These are phyloP conservation scores for Colletotrichum gigasporum DNA, from an alignment of 2,329 filamentous ascomycete species.

Conservation along the genomic window DNA sequence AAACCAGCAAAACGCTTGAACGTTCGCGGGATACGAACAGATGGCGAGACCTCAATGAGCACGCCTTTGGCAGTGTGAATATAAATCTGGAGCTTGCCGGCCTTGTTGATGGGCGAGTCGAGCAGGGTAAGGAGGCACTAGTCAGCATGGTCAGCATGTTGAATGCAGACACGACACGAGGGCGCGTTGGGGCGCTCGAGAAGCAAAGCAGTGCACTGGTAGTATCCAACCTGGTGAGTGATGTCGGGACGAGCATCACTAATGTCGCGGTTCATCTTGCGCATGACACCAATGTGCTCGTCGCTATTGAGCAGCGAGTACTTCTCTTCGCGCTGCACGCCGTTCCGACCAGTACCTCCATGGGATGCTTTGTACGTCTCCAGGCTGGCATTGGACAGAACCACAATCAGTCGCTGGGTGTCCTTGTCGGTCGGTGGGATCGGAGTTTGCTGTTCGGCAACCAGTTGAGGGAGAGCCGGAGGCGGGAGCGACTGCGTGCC, in stretches of 20 bases:
- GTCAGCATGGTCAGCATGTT: conserved; percentile 53
- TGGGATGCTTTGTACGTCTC: conserved; percentile 96
- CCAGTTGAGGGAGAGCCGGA: conserved; percentile 87
- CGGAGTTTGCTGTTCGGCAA: conserved; percentile 89
- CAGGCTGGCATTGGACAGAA: conserved; percentile 95
- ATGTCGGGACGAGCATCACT: conserved; percentile 98
- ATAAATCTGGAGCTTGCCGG: conserved; percentile 96
- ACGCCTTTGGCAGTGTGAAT: conserved; percentile 98
- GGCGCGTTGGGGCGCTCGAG: conserved; percentile 36
- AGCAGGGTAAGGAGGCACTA: conserved; percentile 97
- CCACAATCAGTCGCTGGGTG: conserved; percentile 90
- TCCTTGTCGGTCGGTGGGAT: conserved; percentile 90
- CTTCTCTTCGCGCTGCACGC: conserved; percentile 84
- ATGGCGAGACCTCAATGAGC: conserved; percentile 97
- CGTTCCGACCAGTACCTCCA: conserved; percentile 70
- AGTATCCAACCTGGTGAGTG: conserved; percentile 86
- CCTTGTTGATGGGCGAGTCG: conserved; percentile 98
- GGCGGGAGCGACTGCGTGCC: conserved; percentile 96
- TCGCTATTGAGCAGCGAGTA: conserved; percentile 98
- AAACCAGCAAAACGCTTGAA: conserved; percentile 99
- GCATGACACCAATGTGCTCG: conserved; percentile 98
- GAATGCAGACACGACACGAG: conserved; percentile 48
- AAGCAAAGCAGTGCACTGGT: conserved; percentile 31
- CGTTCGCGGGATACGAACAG: conserved; percentile 94
- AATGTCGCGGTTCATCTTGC: conserved; percentile 99